Evolutionary conservation across 2,329 filamentous ascomycete species (phyloP), one percentile per base, ranked within the genome.

Genomic region (Cryoendolithus antarcticus): DNA sequence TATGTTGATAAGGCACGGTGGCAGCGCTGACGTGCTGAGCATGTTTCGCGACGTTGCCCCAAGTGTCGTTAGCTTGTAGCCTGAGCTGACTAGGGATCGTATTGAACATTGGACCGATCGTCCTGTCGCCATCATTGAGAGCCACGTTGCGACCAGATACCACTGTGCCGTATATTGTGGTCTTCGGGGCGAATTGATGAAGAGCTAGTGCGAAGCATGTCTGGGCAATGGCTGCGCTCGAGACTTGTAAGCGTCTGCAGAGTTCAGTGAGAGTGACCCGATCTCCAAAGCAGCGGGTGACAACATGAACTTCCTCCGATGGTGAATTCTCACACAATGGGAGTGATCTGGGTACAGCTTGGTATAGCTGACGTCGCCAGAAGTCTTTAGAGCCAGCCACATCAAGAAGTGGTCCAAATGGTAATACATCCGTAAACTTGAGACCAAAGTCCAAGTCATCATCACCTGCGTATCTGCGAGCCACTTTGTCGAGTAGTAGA

Each of bases 21-120:
- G 71, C 64, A 1, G 76, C 71, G 53, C 84, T 85, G 54, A 81
- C 86, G 0, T 74, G 62, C 50, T 94, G 85, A 44, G 82, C 84
- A 37, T 65, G 62, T 10, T 62, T 65, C 13, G 86, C 65, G 1
- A 86, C 58, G 0, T 72, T 67, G 1, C 62, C 55, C 75, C 81
- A 86, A 0, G 68, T 75, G 4, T 70, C 63, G 0, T 59, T 52
- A 1, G 57, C 46, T 5, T 60, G 44, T 9, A 71, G 47, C 4
- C 62, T 54, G 28, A 77, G 60, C 39, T 74, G 69, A 54, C 82
- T 86, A 0, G 88, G 86, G 1, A 95, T 65, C 0, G 86, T 94
- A 55, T 95, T 95, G 69, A 95, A 93, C 12, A 95, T 63, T 0
- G 89, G 88, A 0, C 88, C 89, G 32, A 91, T 72, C 1, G 83